A percentile compares a stretch with the other conserved stretches of the same genome.
These are phyloP conservation scores for Trichothecium roseum DNA, from an alignment of 2,329 filamentous ascomycete genomes.

Conservation along the genomic window DNA sequence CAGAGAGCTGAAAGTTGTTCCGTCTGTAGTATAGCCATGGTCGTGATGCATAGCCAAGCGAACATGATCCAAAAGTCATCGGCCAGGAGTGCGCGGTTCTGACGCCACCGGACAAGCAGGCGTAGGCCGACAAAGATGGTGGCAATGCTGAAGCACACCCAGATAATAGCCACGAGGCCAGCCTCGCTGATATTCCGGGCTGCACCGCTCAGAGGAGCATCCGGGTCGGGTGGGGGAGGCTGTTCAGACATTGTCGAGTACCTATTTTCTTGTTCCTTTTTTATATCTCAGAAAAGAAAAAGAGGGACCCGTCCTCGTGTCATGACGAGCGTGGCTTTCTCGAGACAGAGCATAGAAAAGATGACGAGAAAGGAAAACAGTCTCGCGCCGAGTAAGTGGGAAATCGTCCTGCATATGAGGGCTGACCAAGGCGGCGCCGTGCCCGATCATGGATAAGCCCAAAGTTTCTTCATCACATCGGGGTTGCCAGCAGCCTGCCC, in stretches of 20 bases:
- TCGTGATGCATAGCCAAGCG: slow-evolving; percentile 14
- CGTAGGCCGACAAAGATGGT: slow-evolving; percentile 15
- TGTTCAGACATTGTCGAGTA: slow-evolving; percentile 3
- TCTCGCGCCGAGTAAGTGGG: no score
- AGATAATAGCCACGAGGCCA: slow-evolving; percentile 15
- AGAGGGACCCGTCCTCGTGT: neutral
- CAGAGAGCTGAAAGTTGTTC: slow-evolving; percentile 9
- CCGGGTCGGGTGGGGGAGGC: slow-evolving; percentile 3
- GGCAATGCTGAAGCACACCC: slow-evolving; percentile 16
- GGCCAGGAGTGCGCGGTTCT: slow-evolving; percentile 8
- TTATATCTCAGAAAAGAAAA: neutral
- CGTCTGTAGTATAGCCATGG: slow-evolving; percentile 11
- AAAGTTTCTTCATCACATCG: no score
- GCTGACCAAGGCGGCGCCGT: no score
- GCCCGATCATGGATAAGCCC: no score
- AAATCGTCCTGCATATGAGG: no score
- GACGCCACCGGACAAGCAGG: slow-evolving; percentile 14
- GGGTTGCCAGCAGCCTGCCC: no score
- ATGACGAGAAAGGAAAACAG: no score
- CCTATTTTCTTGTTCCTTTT: no score
- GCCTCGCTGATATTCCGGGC: slow-evolving; percentile 4
- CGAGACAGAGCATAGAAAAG: no score
- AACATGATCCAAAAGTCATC: slow-evolving; percentile 21
- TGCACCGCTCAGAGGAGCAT: slow-evolving; percentile 7
- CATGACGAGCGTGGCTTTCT: no score